Percentiles rank a stretch among this genome's conserved stretches.
phyloP scores from a whole-genome alignment of 305 asterid species.

The Rubia tinctorum region DNA sequence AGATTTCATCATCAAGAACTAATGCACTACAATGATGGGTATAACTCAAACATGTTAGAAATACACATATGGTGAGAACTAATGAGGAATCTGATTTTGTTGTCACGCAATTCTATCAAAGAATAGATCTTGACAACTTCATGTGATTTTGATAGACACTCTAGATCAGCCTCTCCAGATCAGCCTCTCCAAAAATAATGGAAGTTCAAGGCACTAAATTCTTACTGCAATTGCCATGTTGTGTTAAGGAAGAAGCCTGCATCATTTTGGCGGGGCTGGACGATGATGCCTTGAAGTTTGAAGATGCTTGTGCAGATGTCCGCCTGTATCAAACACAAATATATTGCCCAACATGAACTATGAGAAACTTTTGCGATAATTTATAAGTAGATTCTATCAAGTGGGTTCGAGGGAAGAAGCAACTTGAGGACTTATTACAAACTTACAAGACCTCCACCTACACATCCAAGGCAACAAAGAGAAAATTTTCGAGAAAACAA shows the following conservation, averaged over 20 bases:
- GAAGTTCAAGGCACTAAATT: conserved; percentile 1
- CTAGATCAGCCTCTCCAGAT: conserved; percentile 4
- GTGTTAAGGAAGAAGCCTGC: not conserved
- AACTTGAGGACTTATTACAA: not conserved
- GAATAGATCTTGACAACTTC: not conserved
- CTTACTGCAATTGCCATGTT: not conserved
- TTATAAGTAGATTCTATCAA: not conserved
- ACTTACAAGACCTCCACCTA: not conserved
- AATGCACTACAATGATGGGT: not conserved
- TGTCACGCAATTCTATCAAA: not conserved
- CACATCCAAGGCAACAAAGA: not conserved
- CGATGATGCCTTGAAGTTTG: conserved; percentile 18
- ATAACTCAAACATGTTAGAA: not conserved
- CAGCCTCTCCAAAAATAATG: not conserved
- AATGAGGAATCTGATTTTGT: not conserved
- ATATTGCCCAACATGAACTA: not conserved
- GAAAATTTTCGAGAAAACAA: not conserved
- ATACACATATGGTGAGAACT: not conserved
- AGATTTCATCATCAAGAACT: not conserved
- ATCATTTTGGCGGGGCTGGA: conserved; percentile 15
- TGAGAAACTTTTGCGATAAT: not conserved
- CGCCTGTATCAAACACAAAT: conserved; percentile 20
- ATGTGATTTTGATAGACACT: not conserved
- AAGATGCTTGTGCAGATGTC: conserved; percentile 21
- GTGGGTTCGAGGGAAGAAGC: not conserved